Evolutionary conservation across 345 rosid species (phyloP).

Genomic region (Salix purpurea): DNA sequence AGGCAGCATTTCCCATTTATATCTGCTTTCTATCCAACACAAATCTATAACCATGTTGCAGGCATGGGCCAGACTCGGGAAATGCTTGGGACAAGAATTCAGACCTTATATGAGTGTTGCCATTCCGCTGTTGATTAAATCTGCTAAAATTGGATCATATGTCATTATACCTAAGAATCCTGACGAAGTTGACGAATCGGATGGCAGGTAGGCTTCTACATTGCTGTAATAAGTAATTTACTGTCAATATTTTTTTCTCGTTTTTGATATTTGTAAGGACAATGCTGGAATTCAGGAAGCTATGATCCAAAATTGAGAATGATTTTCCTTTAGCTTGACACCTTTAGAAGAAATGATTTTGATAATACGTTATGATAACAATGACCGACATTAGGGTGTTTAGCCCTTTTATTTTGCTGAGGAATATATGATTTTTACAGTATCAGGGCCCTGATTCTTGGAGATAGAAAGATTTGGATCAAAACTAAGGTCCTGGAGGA

Average conservation of each 20-base stretch:
- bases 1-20: neutral
- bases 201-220: constrained; percentile 3
- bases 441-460: neutral
- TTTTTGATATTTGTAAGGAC: neutral
- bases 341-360: neutral
- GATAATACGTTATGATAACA: neutral
- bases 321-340: neutral
- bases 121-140: constrained; percentile 9
- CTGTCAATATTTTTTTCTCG: neutral
- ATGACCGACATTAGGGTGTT: neutral
- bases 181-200: neutral
- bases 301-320: neutral
- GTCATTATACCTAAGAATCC: neutral
- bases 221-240: neutral
- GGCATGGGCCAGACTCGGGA: constrained; percentile 17
- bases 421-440: neutral
- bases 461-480: neutral
- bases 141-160: neutral
- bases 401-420: neutral
- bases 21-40: neutral
- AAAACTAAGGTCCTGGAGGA: neutral
- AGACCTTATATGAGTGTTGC: constrained; percentile 6
- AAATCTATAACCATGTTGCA: neutral
- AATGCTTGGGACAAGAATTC: constrained; percentile 18
- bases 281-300: neutral